Evolutionary conservation across 163 green algal genomes (phyloP).

Genomic region (Scenedesmus sp.): DNA sequence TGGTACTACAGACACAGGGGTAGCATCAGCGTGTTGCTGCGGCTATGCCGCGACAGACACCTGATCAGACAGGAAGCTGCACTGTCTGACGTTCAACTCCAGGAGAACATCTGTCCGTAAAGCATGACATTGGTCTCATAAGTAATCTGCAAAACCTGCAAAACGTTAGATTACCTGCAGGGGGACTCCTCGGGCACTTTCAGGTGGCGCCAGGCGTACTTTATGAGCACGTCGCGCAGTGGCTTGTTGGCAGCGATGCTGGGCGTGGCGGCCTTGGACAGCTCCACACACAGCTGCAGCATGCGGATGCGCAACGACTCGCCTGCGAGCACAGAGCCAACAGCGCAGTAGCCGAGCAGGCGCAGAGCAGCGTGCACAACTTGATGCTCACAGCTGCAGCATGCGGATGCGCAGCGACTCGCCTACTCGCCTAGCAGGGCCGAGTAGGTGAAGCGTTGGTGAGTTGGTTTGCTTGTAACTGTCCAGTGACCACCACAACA

Average conservation of each 20-base stretch:
- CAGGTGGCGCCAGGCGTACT: constrained; percentile 94
- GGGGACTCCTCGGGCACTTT: constrained; percentile 78
- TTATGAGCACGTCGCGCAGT: constrained; percentile 76
- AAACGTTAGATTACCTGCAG: not conserved
- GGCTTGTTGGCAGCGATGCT: constrained; percentile 8
- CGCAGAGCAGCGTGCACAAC: no score
- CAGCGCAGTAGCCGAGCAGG: not conserved
- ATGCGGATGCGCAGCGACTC: constrained; percentile 61
- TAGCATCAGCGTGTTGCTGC: no score
- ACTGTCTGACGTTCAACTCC: no score
- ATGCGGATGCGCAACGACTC: constrained; percentile 64
- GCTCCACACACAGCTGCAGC: constrained; percentile 61
- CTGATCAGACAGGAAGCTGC: no score
- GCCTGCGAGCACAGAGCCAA: constrained; percentile 22
- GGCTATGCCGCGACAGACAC: no score
- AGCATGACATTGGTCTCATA: no score
- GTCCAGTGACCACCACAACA: not conserved
- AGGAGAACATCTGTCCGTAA: no score
- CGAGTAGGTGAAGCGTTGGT: no score
- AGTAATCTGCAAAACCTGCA: no score
- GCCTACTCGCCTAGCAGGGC: constrained; percentile 7
- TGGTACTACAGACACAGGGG: no score
- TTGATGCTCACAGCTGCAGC: constrained; percentile 56
- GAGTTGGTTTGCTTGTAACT: no score
- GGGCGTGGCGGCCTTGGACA: constrained; percentile 55